Evolutionary conservation across 1,284 basidiomycete species (phyloP).

Genomic region (Volvariella surrecta): DNA sequence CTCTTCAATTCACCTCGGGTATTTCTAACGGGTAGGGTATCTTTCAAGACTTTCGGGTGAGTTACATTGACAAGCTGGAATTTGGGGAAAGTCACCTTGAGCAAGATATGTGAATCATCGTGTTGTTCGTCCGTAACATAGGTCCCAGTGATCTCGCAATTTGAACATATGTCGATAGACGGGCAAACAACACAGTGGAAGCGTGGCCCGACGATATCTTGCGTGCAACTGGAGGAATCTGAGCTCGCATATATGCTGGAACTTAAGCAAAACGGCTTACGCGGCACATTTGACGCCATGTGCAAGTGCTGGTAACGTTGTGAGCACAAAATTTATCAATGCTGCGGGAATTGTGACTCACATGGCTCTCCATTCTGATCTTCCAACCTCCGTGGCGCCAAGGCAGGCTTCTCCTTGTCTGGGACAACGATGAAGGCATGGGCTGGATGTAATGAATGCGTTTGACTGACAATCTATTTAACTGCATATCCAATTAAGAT

Average conservation of each 20-base stretch:
- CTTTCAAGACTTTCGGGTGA: too few relatives aligned
- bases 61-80: not conserved
- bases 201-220: conserved; percentile 82
- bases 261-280: too few relatives aligned
- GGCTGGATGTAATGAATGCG: conserved; percentile 83
- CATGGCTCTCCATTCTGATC: conserved; percentile 16
- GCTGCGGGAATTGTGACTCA: too few relatives aligned
- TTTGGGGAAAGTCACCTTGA: conserved; percentile 43
- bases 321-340: too few relatives aligned
- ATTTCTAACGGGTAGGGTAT: conserved; percentile 3
- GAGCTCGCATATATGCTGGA: not conserved
- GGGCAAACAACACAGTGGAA: conserved; percentile 89
- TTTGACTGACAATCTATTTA: conserved; percentile 53
- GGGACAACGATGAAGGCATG: conserved; percentile 78
- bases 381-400: conserved; percentile 54
- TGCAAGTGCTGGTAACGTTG: not conserved
- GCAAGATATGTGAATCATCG: conserved; percentile 82
- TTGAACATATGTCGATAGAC: conserved; percentile 76
- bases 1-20: not conserved
- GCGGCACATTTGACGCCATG: too few relatives aligned
- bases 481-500: too few relatives aligned
- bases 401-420: conserved; percentile 25
- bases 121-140: conserved; percentile 71
- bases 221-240: conserved; percentile 56
- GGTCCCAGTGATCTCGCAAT: conserved; percentile 81